Percentiles rank a stretch among this genome's conserved stretches.
Evolutionary conservation across 140 eudicot species (phyloP).

Genomic region (Cichorium intybus): DNA sequence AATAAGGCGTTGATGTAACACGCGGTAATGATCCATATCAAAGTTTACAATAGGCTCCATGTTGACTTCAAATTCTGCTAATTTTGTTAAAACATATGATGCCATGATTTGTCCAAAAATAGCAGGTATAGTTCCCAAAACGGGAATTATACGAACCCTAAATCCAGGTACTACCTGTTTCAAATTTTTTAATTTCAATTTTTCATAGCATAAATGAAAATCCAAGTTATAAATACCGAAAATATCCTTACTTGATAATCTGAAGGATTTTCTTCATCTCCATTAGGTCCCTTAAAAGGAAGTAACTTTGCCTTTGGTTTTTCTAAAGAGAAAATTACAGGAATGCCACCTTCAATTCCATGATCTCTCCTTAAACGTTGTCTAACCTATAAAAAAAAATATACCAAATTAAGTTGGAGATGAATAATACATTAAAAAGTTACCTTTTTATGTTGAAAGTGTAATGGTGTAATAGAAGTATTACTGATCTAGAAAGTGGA

Average conservation of each 20-base stretch:
- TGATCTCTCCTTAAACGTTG: slow-evolving; percentile 79
- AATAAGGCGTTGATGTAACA: slow-evolving; percentile 90
- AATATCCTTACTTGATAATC: slow-evolving; percentile 84
- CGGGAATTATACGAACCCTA: slow-evolving; percentile 97
- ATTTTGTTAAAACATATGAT: slow-evolving; percentile 75
- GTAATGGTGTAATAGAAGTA: too few relatives aligned
- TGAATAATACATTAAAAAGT: too few relatives aligned
- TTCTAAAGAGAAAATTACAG: slow-evolving; percentile 93
- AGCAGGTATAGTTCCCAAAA: slow-evolving; percentile 92
- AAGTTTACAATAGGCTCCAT: slow-evolving; percentile 92
- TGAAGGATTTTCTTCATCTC: slow-evolving; percentile 95
- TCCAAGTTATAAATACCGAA: background rate
- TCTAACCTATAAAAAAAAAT: slow-evolving; percentile 63
- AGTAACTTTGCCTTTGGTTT: slow-evolving; percentile 97
- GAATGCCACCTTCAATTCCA: slow-evolving; percentile 97
- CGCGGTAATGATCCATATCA: slow-evolving; percentile 78
- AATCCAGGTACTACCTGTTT: slow-evolving; percentile 91
- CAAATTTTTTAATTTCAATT: slow-evolving; percentile 9
- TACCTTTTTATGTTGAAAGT: too few relatives aligned
- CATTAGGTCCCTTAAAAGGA: slow-evolving; percentile 90
- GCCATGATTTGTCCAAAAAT: slow-evolving; percentile 99
- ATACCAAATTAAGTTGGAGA: too few relatives aligned
- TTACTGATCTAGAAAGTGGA: slow-evolving; percentile 89
- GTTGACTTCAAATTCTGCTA: slow-evolving; percentile 76
- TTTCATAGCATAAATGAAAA: slow-evolving; percentile 10